phyloP scores from a whole-genome alignment of 2,329 filamentous ascomycete genomes.

The Aphanocladium album region DNA sequence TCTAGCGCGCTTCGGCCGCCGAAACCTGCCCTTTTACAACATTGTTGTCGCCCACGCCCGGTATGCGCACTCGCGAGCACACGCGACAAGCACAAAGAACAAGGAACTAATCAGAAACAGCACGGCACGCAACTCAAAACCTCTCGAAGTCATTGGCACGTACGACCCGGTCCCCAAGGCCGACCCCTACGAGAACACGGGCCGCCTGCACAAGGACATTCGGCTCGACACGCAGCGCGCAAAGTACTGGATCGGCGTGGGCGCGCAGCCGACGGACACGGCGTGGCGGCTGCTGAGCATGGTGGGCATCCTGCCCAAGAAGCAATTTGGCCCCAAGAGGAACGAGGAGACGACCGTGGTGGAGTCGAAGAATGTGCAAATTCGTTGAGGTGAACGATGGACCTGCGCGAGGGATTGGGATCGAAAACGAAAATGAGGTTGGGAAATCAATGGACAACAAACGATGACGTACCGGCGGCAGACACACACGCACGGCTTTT shows the following conservation, averaged over 20 bases:
- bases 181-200: conserved; percentile 55
- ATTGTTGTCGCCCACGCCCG: conserved; percentile 92
- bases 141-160: conserved; percentile 86
- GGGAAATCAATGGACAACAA: no score
- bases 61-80: conserved; percentile 41
- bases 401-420: no score
- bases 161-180: conserved; percentile 64
- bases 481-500: background rate
- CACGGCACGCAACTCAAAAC: conserved; percentile 79
- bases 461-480: background rate
- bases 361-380: conserved; percentile 23
- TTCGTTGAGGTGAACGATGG: no score
- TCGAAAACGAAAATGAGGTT: no score
- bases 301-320: conserved; percentile 50
- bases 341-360: conserved; percentile 23
- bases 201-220: conserved; percentile 82
- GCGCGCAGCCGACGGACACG: conserved; percentile 87
- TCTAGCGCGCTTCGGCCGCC: conserved; percentile 86
- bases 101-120: conserved; percentile 36
- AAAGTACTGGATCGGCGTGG: conserved; percentile 95
- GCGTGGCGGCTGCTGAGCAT: conserved; percentile 82
- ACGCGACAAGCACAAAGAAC: background rate
- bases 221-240: conserved; percentile 75
- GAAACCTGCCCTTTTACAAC: conserved; percentile 91
- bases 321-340: conserved; percentile 29